phyloP scores from a whole-genome alignment of 2,329 filamentous ascomycete genomes.

The Pleomassaria siparia region DNA sequence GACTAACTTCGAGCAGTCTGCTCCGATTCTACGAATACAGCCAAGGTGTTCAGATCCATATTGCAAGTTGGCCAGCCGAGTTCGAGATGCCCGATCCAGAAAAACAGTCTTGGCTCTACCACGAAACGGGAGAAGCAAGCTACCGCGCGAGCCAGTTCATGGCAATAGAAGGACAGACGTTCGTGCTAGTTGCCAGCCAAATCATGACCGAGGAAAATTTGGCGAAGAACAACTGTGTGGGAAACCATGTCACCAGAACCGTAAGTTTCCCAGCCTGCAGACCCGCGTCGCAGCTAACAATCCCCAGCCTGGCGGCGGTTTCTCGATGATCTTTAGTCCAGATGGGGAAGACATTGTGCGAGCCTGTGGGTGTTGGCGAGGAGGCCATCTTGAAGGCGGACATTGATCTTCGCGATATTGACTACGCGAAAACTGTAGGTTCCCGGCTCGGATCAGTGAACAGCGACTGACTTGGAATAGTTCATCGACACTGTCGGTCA shows the following conservation, averaged over 20 bases:
- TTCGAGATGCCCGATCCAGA: constrained; percentile 19
- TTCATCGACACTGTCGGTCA: constrained; percentile 18
- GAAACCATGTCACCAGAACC: constrained; percentile 34
- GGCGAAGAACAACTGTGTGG: constrained; percentile 44
- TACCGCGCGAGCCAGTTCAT: constrained; percentile 43
- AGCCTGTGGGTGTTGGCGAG: constrained; percentile 24
- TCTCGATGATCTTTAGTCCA: constrained; percentile 38
- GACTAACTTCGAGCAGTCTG: constrained; percentile 7
- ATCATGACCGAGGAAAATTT: constrained; percentile 46
- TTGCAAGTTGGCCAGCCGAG: constrained; percentile 26
- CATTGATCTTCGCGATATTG: constrained; percentile 35
- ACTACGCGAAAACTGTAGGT: constrained; percentile 17
- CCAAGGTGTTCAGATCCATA: constrained; percentile 10
- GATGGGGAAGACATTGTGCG: constrained; percentile 30
- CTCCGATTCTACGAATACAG: constrained; percentile 21
- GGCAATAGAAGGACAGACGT: constrained; percentile 49
- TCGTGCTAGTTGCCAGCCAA: constrained; percentile 46
- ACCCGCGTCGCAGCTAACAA: background rate
- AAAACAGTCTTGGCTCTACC: constrained; percentile 18
- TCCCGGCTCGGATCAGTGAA: too few species aligned
- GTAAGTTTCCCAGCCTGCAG: constrained; percentile 2
- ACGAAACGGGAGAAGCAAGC: constrained; percentile 18
- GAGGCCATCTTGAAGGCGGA: constrained; percentile 45
- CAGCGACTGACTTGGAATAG: constrained; percentile 1
- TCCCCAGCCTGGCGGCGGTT: constrained; percentile 21